phyloP scores from a whole-genome alignment of 2,329 filamentous ascomycete species.

The Zopfia rhizophila region DNA sequence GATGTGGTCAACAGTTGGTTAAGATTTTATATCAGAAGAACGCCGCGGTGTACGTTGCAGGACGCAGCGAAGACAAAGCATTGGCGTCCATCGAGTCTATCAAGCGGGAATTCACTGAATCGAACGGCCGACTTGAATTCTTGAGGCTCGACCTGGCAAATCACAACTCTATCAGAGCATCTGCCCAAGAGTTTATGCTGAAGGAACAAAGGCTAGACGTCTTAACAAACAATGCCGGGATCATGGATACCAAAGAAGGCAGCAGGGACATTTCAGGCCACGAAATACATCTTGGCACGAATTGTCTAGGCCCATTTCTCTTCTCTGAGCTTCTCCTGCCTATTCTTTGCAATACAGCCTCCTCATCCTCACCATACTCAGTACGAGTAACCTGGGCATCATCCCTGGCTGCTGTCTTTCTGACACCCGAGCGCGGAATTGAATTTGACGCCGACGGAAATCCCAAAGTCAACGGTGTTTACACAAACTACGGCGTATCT shows the following conservation, averaged over 20 bases:
- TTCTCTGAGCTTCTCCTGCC: constrained; percentile 54
- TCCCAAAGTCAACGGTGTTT: background rate
- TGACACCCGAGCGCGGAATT: constrained; percentile 21
- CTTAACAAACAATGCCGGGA: constrained; percentile 51
- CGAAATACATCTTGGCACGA: constrained; percentile 51
- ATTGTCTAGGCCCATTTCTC: constrained; percentile 54
- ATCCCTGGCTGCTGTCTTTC: constrained; percentile 21
- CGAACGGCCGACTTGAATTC: constrained; percentile 32
- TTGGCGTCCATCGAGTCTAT: constrained; percentile 58
- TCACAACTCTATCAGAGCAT: constrained; percentile 49
- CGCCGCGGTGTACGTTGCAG: constrained; percentile 64
- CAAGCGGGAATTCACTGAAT: constrained; percentile 45
- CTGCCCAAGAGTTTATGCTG: constrained; percentile 49
- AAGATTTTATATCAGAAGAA: constrained; percentile 64
- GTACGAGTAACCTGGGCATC: constrained; percentile 51
- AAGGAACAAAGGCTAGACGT: constrained; percentile 56
- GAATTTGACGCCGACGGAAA: constrained; percentile 6
- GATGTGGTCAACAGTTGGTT: constrained; percentile 62
- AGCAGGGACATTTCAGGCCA: constrained; percentile 33
- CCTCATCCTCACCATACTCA: constrained; percentile 25
- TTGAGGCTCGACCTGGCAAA: constrained; percentile 55
- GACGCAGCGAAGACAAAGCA: constrained; percentile 59
- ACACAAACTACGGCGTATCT: constrained; percentile 23
- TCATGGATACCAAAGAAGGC: constrained; percentile 42
- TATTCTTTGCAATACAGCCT: constrained; percentile 43